phyloP scores from a whole-genome alignment of 1,284 basidiomycete genomes.

The Meira nashicola region DNA sequence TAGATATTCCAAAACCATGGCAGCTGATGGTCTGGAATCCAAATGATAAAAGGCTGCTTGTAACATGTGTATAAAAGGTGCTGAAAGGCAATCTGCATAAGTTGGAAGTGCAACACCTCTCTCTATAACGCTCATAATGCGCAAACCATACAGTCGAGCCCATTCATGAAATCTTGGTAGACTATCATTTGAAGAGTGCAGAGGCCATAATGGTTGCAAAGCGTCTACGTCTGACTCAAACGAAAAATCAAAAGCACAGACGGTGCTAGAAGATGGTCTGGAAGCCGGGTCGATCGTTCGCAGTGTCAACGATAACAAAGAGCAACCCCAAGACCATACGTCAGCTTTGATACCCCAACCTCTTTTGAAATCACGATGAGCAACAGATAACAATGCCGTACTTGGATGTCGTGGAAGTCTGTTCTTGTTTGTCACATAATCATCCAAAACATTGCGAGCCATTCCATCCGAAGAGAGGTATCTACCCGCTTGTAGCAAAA shows the following conservation, averaged over 20 bases:
- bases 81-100: slow-evolving; percentile 18
- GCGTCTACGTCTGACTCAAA: slow-evolving; percentile 31
- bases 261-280: slow-evolving; percentile 26
- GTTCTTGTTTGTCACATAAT: slow-evolving; percentile 29
- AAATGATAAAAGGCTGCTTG: slow-evolving; percentile 24
- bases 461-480: slow-evolving; percentile 26
- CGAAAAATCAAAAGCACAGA: slow-evolving; percentile 41
- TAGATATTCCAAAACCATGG: slow-evolving; percentile 16
- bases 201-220: slow-evolving; percentile 27
- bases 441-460: slow-evolving; percentile 30
- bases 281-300: slow-evolving; percentile 21
- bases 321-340: slow-evolving; percentile 46
- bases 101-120: slow-evolving; percentile 18
- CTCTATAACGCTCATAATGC: slow-evolving; percentile 25
- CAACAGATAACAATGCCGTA: slow-evolving; percentile 22
- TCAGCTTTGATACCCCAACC: slow-evolving; percentile 43
- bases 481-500: slow-evolving; percentile 38
- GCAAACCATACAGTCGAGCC: slow-evolving; percentile 31
- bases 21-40: slow-evolving; percentile 28
- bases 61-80: slow-evolving; percentile 18
- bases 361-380: slow-evolving; percentile 27
- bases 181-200: slow-evolving; percentile 22
- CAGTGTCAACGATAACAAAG: slow-evolving; percentile 28
- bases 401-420: slow-evolving; percentile 18
- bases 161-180: slow-evolving; percentile 39